Evolutionary conservation across 2,329 filamentous ascomycete genomes (phyloP).

Genomic region (Xylariaceae sp.): DNA sequence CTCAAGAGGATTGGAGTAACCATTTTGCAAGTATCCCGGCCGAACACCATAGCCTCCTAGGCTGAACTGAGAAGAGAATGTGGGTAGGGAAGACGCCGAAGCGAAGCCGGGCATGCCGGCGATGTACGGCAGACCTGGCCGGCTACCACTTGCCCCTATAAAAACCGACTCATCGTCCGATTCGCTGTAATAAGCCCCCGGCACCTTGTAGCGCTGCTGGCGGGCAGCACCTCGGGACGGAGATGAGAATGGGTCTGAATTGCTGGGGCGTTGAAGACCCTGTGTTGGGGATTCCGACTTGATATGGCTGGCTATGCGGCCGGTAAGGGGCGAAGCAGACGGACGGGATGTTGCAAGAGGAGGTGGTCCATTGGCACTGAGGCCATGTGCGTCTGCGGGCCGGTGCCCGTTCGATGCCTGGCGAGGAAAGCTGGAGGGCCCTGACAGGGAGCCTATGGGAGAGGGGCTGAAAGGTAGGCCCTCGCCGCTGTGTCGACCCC

Average conservation of each 20-base stretch:
- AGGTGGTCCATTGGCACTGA: too few species aligned
- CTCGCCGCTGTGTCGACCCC: too few species aligned
- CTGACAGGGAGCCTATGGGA: too few species aligned
- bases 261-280: neutral
- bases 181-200: neutral
- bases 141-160: neutral
- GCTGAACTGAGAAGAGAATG: too few species aligned
- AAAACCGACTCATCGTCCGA: neutral
- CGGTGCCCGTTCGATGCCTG: too few species aligned
- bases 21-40: neutral
- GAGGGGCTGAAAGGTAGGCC: too few species aligned
- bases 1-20: neutral
- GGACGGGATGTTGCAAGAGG: neutral
- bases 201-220: neutral
- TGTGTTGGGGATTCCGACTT: constrained; percentile 1
- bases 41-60: too few species aligned
- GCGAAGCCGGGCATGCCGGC: too few species aligned
- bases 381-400: too few species aligned
- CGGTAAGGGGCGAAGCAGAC: constrained; percentile 10
- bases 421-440: too few species aligned
- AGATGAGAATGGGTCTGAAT: neutral
- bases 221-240: neutral
- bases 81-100: too few species aligned
- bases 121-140: too few species aligned
- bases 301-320: neutral